Conservation (phyloP, 495 filamentous ascomycete genomes). For the Xylaria curta region DNA sequence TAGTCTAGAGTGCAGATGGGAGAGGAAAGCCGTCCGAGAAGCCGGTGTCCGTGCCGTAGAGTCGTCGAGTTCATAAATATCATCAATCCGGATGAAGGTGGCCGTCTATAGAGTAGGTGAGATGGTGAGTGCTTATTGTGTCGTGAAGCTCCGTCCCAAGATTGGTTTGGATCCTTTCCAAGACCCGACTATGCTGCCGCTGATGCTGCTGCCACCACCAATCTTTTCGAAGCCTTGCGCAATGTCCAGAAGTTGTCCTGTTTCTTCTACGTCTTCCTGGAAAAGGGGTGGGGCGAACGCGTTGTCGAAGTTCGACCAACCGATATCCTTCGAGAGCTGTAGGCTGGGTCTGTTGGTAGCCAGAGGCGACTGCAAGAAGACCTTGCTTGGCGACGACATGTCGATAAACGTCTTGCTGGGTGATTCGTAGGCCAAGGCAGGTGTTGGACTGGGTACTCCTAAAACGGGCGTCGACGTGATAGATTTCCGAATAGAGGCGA, state of each 20-base stretch:
- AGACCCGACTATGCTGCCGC: slow-evolving; percentile 44
- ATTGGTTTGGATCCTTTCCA: slow-evolving; percentile 44
- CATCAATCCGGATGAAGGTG: slow-evolving; percentile 23
- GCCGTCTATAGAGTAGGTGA: neutral
- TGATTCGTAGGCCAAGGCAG: slow-evolving; percentile 54
- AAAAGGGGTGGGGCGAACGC: slow-evolving; percentile 58
- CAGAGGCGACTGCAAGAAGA: slow-evolving; percentile 65
- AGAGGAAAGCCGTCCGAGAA: slow-evolving; percentile 13
- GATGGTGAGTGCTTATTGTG: slow-evolving; percentile 11
- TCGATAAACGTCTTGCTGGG: slow-evolving; percentile 56
- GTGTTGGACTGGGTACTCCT: slow-evolving; percentile 47
- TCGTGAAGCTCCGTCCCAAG: slow-evolving; percentile 51
- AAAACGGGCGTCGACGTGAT: slow-evolving; percentile 53
- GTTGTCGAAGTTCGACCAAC: slow-evolving; percentile 57
- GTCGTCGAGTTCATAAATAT: slow-evolving; percentile 41
- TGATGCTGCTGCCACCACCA: slow-evolving; percentile 55
- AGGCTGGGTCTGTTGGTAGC: slow-evolving; percentile 26
- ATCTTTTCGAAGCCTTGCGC: slow-evolving; percentile 91
- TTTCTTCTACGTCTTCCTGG: slow-evolving; percentile 64
- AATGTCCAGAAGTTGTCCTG: slow-evolving; percentile 77
- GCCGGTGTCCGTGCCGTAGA: slow-evolving; percentile 30
- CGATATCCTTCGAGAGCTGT: slow-evolving; percentile 52
- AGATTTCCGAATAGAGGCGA: slow-evolving; percentile 63
- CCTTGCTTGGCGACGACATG: slow-evolving; percentile 55
- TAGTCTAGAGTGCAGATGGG: slow-evolving; percentile 31